Base-by-base conservation (phyloP, 768 basidiomycete genomes). In the Tylopilus subfusipes region DNA sequence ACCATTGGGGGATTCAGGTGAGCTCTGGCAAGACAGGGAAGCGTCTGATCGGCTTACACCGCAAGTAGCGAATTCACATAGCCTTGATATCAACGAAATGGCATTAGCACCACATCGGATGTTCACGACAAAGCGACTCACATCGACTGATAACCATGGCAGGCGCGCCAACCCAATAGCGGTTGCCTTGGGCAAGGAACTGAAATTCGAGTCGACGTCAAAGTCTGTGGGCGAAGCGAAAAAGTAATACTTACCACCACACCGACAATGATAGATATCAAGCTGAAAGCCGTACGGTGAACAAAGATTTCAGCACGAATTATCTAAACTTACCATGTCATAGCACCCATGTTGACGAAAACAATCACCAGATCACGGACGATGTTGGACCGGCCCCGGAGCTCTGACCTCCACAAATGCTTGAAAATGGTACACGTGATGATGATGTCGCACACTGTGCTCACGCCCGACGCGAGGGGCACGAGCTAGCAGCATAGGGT, bases 1-100 rank as follows among this genome's bases (percentile, higher is more conserved):
- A 31, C 10, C 30, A 31, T 6, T 31, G 30, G 11, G 14, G 34
- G n/a, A n/a, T n/a, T n/a, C n/a, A n/a, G 14, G 5, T 31, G 14
- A 50, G 29, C 8, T 4, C 11, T 1, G 2, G 24, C 3, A 29
- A 8, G 22, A 48, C 27, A 4, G 18, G n/a, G n/a, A n/a, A 19
- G n/a, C 5, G 5, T 29, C 10, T 6, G 24, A 11, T 19, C 19
- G 12, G 5, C 54, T 50, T 47, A 61, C 60, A 61, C 55, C 0
- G 38, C 58, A 10, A 60, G 54, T 10, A 61, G 31, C 0, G 60
- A 61, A 14, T 61, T 61, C 5, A 59, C 33, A 9, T 61, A 61
- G 4, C 60, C 58, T 59, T n/a, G 13, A 24, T 13, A 16, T 10
- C 14, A 34, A 34, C 4, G 38, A 30, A 24, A 3, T 2, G 9